Conservation (phyloP, 192 early-diverging fungal genomes). For the Coemansia sp. region DNA sequence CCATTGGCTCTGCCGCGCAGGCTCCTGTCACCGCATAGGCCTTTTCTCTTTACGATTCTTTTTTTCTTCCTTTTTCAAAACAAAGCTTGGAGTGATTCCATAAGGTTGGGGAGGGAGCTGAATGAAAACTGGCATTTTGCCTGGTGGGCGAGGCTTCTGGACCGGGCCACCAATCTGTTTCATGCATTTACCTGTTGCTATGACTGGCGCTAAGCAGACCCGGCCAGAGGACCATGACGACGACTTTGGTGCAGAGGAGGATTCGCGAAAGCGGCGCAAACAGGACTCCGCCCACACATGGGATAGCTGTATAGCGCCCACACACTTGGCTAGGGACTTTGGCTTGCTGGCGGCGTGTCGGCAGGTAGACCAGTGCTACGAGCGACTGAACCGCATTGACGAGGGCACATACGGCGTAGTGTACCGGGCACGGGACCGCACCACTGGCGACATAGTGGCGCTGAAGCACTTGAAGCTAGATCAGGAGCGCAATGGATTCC, state of each 20-base stretch:
- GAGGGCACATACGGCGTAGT: constrained; percentile 97
- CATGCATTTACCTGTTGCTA: not conserved
- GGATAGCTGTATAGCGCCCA: constrained; percentile 7
- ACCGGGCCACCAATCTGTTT: too few species aligned
- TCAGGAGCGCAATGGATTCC: constrained; percentile 77
- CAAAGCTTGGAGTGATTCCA: not conserved
- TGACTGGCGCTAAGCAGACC: not conserved
- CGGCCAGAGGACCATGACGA: not conserved
- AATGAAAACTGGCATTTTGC: not conserved
- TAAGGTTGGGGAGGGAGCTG: not conserved
- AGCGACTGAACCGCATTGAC: constrained; percentile 93
- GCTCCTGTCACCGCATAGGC: not conserved
- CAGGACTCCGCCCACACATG: not conserved
- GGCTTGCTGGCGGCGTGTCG: constrained; percentile 28
- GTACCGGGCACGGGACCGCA: constrained; percentile 81
- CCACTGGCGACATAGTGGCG: constrained; percentile 77
- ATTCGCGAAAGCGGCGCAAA: constrained; percentile 5
- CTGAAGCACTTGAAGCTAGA: constrained; percentile 76
- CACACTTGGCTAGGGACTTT: constrained; percentile 14
- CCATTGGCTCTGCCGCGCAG: constrained; percentile 11
- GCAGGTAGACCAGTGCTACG: constrained; percentile 60
- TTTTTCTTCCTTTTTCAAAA: not conserved
- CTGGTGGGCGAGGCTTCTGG: too few species aligned
- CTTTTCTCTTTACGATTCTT: not conserved
- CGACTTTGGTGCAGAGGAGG: not conserved